Base-by-base conservation (phyloP, 2,329 filamentous ascomycete species). In the Fusarium goolgardi region DNA sequence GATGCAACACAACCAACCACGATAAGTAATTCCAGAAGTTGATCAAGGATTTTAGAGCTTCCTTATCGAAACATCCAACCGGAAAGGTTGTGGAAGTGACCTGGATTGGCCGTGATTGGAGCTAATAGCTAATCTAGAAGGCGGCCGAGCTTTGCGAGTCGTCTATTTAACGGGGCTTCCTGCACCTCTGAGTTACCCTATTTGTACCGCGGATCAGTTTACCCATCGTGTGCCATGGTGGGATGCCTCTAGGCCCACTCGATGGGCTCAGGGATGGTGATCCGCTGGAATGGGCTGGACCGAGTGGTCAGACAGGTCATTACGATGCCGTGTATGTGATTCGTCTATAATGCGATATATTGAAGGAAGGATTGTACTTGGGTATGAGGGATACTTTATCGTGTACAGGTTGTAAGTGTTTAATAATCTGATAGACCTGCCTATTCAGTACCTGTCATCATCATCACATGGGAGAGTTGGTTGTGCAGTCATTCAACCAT, bases 41-140 rank as follows among this genome's bases (percentile, higher is more conserved):
- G 59, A 63, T 63, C 60, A 63, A 29, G 23, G 12, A 50, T 50
- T 63, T 52, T 63, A 63, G 52, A 58, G 44, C 34, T 27, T 29
- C 15, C 44, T 46, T 59, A 46, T 63, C 52, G 39, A 8, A 16
- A 11, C 23, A 41, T 20, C 25, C 21, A n/a, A n/a, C 35, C 45
- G 40, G 34, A 34, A 11, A 15, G 25, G 6, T 16, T n/a, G 43
- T 45, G 25, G 25, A 2, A 27, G 21, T 31, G 27, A 21, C 39
- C 39, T 41, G 21, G 39, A 6, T 18, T 21, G 10, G 12, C 39
- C 27, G 13, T 20, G 11, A 8, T 31, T 62, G 43, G 29, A 40
- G 35, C 29, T 37, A 29, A 55, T 39, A 15, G 31, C n/a, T 34
- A 34, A 39, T 39, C 50, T 46, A 13, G 54, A 51, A 50, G 40